Conservation (phyloP, 768 basidiomycete species). For the Lactifluus echinatus region DNA sequence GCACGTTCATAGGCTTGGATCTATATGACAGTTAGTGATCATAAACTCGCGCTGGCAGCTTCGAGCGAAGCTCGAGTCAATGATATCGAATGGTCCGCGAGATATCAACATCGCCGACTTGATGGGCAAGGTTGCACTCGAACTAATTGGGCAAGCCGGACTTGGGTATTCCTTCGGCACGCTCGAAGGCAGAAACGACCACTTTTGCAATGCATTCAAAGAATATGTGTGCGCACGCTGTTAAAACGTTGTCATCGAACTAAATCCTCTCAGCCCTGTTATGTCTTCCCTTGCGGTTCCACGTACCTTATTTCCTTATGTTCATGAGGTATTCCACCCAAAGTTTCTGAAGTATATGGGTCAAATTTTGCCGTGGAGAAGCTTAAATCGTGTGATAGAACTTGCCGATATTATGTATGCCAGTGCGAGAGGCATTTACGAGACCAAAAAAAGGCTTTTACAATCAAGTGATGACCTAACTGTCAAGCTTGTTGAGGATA, state of each 20-base stretch:
- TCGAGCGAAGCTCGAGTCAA: too few species aligned
- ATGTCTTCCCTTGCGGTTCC: neutral
- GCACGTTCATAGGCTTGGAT: neutral
- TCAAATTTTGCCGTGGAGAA: too few species aligned
- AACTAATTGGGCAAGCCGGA: conserved; percentile 22
- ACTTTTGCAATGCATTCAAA: conserved; percentile 9
- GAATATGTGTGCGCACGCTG: conserved; percentile 7
- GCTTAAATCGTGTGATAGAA: too few species aligned
- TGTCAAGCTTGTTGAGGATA: conserved; percentile 28
- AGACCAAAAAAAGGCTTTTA: conserved; percentile 31
- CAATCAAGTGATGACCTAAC: conserved; percentile 30
- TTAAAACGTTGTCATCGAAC: neutral
- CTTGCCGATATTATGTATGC: too few species aligned
- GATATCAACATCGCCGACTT: conserved; percentile 19
- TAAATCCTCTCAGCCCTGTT: conserved; percentile 10
- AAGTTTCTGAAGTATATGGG: too few species aligned
- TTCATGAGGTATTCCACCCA: neutral
- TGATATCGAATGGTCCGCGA: neutral
- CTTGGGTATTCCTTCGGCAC: conserved; percentile 21
- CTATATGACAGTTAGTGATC: too few species aligned
- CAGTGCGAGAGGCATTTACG: conserved; percentile 12
- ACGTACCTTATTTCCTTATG: conserved; percentile 11
- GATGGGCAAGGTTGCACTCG: conserved; percentile 20
- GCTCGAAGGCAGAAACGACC: too few species aligned
- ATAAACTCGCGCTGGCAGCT: too few species aligned